Percentiles rank a stretch among this genome's conserved stretches.
Conservation (phyloP, 2,329 filamentous ascomycete genomes). For the Aspergillus thermomutatus region DNA sequence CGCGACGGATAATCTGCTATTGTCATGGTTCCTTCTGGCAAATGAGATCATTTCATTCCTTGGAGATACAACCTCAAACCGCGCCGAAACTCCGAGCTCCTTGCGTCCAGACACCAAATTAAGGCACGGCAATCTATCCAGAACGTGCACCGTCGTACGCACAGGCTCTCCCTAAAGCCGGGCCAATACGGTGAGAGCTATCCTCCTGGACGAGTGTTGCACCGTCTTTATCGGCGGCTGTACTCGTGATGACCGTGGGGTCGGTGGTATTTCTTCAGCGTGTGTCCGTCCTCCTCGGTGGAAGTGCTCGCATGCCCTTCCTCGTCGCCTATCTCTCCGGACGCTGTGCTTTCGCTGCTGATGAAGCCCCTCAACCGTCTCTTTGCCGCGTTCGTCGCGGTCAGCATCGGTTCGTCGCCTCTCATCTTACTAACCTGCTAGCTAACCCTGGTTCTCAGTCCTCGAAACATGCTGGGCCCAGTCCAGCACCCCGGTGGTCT, state of each 20-base stretch:
- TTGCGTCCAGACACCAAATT: background rate
- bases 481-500: constrained; percentile 19
- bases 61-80: background rate
- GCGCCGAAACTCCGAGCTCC: background rate
- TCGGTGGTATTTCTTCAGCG: background rate
- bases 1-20: background rate
- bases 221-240: background rate
- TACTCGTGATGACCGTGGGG: background rate
- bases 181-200: background rate
- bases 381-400: constrained; percentile 2
- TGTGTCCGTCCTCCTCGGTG: background rate
- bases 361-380: constrained; percentile 5
- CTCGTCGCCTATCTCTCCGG: too few relatives aligned
- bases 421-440: too few relatives aligned
- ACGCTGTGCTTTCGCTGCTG: background rate
- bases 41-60: background rate
- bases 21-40: background rate
- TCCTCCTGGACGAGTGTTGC: background rate
- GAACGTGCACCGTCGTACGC: background rate
- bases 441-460: constrained; percentile 2
- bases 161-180: background rate
- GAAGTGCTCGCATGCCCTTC: background rate
- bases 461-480: constrained; percentile 9
- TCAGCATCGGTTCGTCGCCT: background rate
- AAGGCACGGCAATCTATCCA: background rate